These are phyloP conservation scores for Fusarium sp. DNA, from an alignment of 2,329 filamentous ascomycete species.

Conservation along the genomic window DNA sequence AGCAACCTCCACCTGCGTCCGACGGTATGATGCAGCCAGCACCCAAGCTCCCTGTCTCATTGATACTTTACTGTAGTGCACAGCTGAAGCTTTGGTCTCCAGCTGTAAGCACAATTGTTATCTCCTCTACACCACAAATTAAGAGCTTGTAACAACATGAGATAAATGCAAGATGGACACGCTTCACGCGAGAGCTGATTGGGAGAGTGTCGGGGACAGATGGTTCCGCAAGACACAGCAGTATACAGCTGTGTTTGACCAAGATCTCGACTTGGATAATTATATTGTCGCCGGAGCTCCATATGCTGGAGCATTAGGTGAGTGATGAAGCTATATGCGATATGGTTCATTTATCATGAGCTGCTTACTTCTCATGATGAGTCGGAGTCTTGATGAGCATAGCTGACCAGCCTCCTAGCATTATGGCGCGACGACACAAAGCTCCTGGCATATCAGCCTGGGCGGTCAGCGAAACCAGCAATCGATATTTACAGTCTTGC, in stretches of 20 bases:
- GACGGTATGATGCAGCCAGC: conserved; percentile 29
- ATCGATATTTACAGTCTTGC: conserved; percentile 96
- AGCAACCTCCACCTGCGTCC: conserved; percentile 28
- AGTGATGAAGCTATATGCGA: conserved; percentile 41
- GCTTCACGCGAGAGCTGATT: conserved; percentile 81
- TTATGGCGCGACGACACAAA: conserved; percentile 90
- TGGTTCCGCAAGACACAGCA: conserved; percentile 96
- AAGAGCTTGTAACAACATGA: conserved; percentile 44
- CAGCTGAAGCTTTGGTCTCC: conserved; percentile 20
- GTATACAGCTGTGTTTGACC: conserved; percentile 92
- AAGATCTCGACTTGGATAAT: conserved; percentile 93
- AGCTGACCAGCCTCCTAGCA: conserved; percentile 62
- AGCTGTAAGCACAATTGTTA: conserved; percentile 2
- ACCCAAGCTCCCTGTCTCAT: conserved; percentile 19
- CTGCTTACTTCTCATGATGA: conserved; percentile 18
- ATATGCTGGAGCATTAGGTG: conserved; percentile 93
- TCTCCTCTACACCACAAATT: not conserved
- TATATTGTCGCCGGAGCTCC: conserved; percentile 92
- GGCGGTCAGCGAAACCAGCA: conserved; percentile 78
- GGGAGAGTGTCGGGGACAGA: conserved; percentile 91
- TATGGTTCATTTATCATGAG: not conserved
- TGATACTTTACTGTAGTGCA: conserved; percentile 23
- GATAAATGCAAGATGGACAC: conserved; percentile 61
- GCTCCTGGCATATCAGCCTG: conserved; percentile 79
- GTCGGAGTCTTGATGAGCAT: not conserved